Evolutionary conservation across 805 yeast species (phyloP).

Genomic region (Blastobotrys americana): DNA sequence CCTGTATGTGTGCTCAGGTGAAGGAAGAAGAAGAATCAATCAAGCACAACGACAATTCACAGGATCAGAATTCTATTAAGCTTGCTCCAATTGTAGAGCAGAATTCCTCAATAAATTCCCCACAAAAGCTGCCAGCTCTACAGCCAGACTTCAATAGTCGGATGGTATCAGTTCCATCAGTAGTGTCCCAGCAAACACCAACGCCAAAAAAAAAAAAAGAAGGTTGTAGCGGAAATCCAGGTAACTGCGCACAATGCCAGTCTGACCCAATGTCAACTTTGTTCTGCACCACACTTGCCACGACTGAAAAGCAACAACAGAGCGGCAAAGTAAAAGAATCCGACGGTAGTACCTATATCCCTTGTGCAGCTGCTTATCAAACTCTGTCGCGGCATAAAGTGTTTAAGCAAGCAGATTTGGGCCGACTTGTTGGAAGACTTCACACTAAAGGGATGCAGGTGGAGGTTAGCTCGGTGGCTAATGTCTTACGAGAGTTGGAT

Average conservation of each 20-base stretch:
- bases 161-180: conserved; percentile 24
- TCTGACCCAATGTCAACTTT: conserved; percentile 81
- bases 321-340: conserved; percentile 9
- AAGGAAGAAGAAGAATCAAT: conserved; percentile 30
- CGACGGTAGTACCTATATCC: conserved; percentile 48
- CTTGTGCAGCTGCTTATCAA: conserved; percentile 85
- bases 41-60: conserved; percentile 33
- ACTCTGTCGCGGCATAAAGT: conserved; percentile 77
- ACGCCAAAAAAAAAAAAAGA: conserved; percentile 4
- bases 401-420: conserved; percentile 65
- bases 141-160: conserved; percentile 61
- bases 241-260: conserved; percentile 77
- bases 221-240: conserved; percentile 82
- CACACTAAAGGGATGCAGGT: conserved; percentile 83
- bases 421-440: conserved; percentile 64
- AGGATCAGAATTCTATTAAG: conserved; percentile 1
- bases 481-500: conserved; percentile 75
- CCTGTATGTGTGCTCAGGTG: conserved; percentile 83
- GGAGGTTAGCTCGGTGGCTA: conserved; percentile 85
- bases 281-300: conserved; percentile 81
- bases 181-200: conserved; percentile 3
- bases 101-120: conserved; percentile 11
- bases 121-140: conserved; percentile 45
- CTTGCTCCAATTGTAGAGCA: conserved; percentile 8
- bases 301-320: conserved; percentile 17